phyloP scores from a whole-genome alignment of 2,329 filamentous ascomycete species.

The Penicillium decumbens region DNA sequence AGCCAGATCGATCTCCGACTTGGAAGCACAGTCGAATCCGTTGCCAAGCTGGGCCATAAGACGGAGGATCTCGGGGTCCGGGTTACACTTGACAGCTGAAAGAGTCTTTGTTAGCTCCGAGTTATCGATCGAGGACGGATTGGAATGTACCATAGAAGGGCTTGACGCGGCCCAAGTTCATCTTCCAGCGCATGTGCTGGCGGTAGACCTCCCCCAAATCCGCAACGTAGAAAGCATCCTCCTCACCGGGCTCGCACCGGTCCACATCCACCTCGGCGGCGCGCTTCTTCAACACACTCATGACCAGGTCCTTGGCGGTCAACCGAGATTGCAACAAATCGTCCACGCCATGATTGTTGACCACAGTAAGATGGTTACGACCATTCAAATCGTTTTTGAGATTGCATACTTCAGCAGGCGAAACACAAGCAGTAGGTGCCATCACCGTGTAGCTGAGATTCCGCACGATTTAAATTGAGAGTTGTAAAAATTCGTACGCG shows the following conservation, averaged over 20 bases:
- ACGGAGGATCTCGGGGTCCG: conserved; percentile 80
- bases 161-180: conserved; percentile 84
- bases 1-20: conserved; percentile 92
- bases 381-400: conserved; percentile 31
- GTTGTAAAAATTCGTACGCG: conserved; percentile 19
- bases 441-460: conserved; percentile 54
- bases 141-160: conserved; percentile 79
- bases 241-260: conserved; percentile 82
- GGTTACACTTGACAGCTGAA: conserved; percentile 96
- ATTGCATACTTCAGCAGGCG: conserved; percentile 44
- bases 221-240: conserved; percentile 97
- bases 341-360: conserved; percentile 45
- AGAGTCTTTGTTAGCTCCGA: conserved; percentile 4
- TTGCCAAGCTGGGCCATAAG: conserved; percentile 84
- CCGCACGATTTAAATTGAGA: conserved; percentile 24
- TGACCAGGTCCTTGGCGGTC: conserved; percentile 73
- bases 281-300: conserved; percentile 78
- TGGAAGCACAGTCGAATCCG: conserved; percentile 97
- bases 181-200: conserved; percentile 97
- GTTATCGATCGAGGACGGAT: not conserved
- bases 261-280: conserved; percentile 82
- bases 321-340: conserved; percentile 41
- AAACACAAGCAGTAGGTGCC: conserved; percentile 63
- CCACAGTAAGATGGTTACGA: conserved; percentile 26
- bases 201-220: conserved; percentile 98